Evolutionary conservation across 306 rosid genomes (phyloP), one percentile per base, ranked within the genome.

Genomic region (Pyrus bretschneideri): DNA sequence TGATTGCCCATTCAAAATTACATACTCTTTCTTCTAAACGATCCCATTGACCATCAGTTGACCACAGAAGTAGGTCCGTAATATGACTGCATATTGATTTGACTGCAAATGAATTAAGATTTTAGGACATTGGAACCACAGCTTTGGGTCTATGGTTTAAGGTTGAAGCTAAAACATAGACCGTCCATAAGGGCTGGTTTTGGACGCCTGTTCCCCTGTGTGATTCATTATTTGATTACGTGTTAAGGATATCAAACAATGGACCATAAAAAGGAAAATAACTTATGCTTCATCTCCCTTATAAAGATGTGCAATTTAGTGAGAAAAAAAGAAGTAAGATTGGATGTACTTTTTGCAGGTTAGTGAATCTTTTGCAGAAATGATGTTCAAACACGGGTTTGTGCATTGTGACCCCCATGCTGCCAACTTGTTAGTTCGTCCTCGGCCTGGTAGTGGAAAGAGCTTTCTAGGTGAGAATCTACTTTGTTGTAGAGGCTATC

Each of bases 351-450:
- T 82, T 70, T 52, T 85, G 84, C 88, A 95, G 99, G 91, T 95
- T 67, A 95, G 97, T 79, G 92, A 88, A 84, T 79, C 90, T 72
- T 95, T 95, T 88, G 99, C 99, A 73, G 99, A 92, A 88, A 95
- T 95, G 99, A 95, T 92, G 90, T 95, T 90, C 84, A 95, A 86
- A 79, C 99, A 95, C 27, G 99, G 99, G 72, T 95, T 95, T 88
- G 99, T 95, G 74, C 99, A 95, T 79, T 95, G 99, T 76, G 99
- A 95, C 72, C 99, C 99, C 7, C 99, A 95, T 83, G 91, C 90
- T 46, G 99, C 99, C 65, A 95, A 95, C 85, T 83, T 95, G 76
- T 83, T 95, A 71, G 93, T 95, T 79, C 97, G 97, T 54, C 96
- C 97, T 67, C 70, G 86, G 83, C 99, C 97, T 80, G 79, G 85